phyloP scores from a whole-genome alignment of 2,329 filamentous ascomycete species.

The Mollisia scopiformis region DNA sequence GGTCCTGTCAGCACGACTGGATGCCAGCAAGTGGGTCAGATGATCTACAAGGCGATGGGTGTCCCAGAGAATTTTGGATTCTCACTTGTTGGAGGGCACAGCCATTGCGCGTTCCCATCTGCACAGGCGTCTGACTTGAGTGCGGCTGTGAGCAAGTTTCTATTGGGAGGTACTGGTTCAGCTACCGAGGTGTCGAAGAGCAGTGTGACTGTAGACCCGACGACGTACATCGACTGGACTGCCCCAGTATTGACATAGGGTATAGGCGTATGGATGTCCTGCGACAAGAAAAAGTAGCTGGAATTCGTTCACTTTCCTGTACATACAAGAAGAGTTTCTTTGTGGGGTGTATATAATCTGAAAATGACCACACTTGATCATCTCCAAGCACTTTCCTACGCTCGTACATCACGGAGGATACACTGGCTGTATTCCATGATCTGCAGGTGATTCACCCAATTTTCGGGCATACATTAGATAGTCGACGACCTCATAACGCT shows the following conservation, averaged over 20 bases:
- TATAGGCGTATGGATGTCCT: neutral
- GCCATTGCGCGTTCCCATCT: slow-evolving; percentile 54
- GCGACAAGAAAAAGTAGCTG: neutral
- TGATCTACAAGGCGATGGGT: slow-evolving; percentile 58
- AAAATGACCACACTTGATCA: too few relatives aligned
- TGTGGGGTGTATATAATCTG: neutral
- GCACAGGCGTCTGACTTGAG: slow-evolving; percentile 47
- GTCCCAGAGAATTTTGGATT: slow-evolving; percentile 55
- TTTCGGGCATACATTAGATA: too few relatives aligned
- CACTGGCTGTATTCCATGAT: too few relatives aligned
- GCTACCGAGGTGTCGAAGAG: slow-evolving; percentile 8
- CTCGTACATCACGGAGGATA: too few relatives aligned
- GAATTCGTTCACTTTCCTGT: neutral
- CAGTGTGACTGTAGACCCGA: slow-evolving; percentile 4
- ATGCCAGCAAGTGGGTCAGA: slow-evolving; percentile 55
- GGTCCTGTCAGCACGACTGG: slow-evolving; percentile 55
- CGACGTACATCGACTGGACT: slow-evolving; percentile 13
- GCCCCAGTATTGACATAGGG: slow-evolving; percentile 10
- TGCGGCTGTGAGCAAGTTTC: slow-evolving; percentile 53
- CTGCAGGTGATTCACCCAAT: too few relatives aligned
- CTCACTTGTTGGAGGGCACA: slow-evolving; percentile 49
- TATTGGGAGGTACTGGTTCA: slow-evolving; percentile 33
- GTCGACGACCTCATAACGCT: too few relatives aligned
- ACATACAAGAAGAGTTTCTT: neutral
- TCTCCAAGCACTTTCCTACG: too few relatives aligned